Base-by-base conservation (phyloP, 73 alveolate species). In the Durusdinium trenchii region DNA sequence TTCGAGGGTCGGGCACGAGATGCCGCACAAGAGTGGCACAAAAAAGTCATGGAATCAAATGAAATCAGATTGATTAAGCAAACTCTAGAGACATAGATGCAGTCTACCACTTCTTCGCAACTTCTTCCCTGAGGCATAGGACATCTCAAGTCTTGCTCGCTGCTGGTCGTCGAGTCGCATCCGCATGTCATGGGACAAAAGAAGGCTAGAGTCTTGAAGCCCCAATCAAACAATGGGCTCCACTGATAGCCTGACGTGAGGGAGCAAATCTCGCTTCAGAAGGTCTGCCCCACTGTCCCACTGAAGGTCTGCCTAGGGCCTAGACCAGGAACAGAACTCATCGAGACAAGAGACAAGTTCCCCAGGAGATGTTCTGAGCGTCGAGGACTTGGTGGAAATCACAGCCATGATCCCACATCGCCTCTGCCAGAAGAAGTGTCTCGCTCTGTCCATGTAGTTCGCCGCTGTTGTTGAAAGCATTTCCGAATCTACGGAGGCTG, bases 161-260 rank as follows among this genome's bases (percentile, higher is more conserved):
- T 6, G 50, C 46, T 6, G 46, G 91, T 32, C 50, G 1, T 81
- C 32, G 47, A 45, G 35, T 23, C 16, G 91, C 91, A 81, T 3
- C 91, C 91, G 35, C 91, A 81, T 46, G 67, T 81, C 40, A 50
- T 47, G 48, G 91, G 91, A 45, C 91, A 81, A 45, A 14, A 81
- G 48, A 81, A 81, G n/a, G 91, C 91, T 47, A 81, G 12, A 6
- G 71, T 46, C 35, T 81, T 81, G 91, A 81, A 81, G 48, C 91
- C 91, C 91, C 91, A 81, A 20, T 81, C 91, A 67, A 81, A 81
- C 50, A 81, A 35, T 23, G 91, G 71, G 32, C 71, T 50, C 91
- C 91, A 81, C 46, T 81, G 50, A 35, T 30, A 81, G n/a, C n/a
- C n/a, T n/a, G n/a, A n/a, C n/a, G n/a, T n/a, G n/a, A n/a, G n/a